phyloP scores from a whole-genome alignment of 1,139 yeast genomes.

The Taphrina communis region DNA sequence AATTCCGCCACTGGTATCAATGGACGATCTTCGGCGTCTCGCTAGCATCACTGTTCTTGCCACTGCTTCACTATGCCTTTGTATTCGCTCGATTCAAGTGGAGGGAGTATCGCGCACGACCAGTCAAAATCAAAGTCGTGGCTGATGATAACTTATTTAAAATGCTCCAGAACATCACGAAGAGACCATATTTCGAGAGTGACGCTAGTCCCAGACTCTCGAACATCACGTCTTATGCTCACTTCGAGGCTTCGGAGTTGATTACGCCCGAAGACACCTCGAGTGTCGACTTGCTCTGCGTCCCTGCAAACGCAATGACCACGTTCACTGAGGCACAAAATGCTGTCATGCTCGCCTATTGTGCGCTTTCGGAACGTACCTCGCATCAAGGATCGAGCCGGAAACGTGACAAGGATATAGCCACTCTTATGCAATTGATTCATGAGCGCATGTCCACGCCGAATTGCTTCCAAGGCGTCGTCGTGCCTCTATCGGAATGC shows the following conservation, averaged over 20 bases:
- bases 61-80: constrained; percentile 8
- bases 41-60: constrained; percentile 7
- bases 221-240: constrained; percentile 1
- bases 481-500: constrained; percentile 4
- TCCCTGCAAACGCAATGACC: constrained; percentile 6
- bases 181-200: neutral
- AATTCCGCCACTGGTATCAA: constrained; percentile 24
- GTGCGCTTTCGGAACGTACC: neutral
- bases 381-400: neutral
- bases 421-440: neutral
- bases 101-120: constrained; percentile 13
- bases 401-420: neutral
- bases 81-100: constrained; percentile 11
- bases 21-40: constrained; percentile 19
- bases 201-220: neutral
- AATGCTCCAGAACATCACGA: neutral
- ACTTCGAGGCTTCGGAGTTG: neutral
- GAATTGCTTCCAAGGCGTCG: constrained; percentile 9
- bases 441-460: neutral
- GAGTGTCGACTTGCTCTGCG: constrained; percentile 1
- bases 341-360: neutral
- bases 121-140: constrained; percentile 18
- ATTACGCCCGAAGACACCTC: constrained; percentile 1
- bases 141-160: neutral
- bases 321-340: neutral